Evolutionary conservation across 441 rosid species (phyloP).

Genomic region (Corymbia calophylla): DNA sequence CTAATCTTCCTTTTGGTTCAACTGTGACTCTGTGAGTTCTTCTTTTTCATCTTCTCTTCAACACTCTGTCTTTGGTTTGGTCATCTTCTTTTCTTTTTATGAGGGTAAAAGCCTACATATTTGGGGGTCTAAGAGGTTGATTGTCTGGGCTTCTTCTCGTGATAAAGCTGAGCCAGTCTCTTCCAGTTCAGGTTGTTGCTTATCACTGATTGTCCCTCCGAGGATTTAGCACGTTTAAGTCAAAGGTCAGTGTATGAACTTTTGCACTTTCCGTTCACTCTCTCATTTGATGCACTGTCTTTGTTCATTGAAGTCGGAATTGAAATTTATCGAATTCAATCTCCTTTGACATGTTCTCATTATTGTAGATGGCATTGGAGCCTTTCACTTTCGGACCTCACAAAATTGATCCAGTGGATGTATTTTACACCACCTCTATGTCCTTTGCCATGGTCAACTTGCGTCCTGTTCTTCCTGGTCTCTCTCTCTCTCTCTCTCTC

Average conservation of each 20-base stretch:
- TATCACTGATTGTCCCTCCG: too few species aligned
- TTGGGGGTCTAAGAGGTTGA: background rate
- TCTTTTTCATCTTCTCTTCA: background rate
- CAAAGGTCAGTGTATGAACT: background rate
- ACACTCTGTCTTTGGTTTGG: background rate
- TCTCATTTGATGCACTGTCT: background rate
- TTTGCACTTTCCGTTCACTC: background rate
- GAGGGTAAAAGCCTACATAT: too few species aligned
- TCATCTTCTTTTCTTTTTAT: background rate
- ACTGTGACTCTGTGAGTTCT: conserved; percentile 40
- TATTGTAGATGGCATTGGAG: background rate
- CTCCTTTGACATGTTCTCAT: background rate
- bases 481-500: background rate
- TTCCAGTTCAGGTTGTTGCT: background rate
- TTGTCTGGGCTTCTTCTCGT: background rate
- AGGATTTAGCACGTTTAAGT: too few species aligned
- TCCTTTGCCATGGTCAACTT: conserved; percentile 5
- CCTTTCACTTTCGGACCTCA: conserved; percentile 2
- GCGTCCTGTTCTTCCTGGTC: conserved; percentile 5
- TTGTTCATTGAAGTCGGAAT: background rate
- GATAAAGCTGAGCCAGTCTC: background rate
- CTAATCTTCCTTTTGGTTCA: conserved; percentile 10
- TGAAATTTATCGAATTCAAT: background rate
- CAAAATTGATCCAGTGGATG: background rate
- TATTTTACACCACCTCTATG: background rate